A percentile compares a stretch with the other conserved stretches of the same genome.
phyloP scores from a whole-genome alignment of 23 red algal species.

The Gracilaria domingensis region DNA sequence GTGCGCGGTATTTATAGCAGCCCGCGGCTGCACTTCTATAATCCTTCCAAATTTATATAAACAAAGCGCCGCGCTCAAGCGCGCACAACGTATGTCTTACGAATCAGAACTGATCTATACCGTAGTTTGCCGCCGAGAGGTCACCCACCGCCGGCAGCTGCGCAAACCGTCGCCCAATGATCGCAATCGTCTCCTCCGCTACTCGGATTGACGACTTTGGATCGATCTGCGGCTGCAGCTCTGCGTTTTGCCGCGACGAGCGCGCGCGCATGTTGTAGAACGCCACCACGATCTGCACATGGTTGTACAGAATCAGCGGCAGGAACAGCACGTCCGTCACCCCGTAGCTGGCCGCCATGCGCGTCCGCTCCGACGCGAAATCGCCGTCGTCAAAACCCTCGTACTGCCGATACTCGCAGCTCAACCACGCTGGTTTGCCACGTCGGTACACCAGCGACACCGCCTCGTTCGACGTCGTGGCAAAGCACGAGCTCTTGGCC shows the following conservation, averaged over 20 bases:
- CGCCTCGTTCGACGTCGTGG: constrained; percentile 44
- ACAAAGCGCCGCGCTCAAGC: neutral
- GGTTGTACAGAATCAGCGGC: constrained; percentile 68
- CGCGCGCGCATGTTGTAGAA: constrained; percentile 63
- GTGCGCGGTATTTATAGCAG: neutral
- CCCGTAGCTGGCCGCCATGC: constrained; percentile 44
- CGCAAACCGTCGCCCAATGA: constrained; percentile 45
- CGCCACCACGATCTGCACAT: constrained; percentile 59
- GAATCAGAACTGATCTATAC: constrained; percentile 5
- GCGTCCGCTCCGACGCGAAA: constrained; percentile 40
- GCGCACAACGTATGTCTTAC: neutral
- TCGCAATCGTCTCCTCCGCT: constrained; percentile 55
- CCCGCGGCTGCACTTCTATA: neutral
- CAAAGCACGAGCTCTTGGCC: constrained; percentile 27
- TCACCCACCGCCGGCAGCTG: constrained; percentile 39
- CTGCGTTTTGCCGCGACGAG: constrained; percentile 22
- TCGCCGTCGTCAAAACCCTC: constrained; percentile 52
- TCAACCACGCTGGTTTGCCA: constrained; percentile 61
- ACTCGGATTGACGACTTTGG: constrained; percentile 64
- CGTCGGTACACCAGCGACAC: constrained; percentile 55
- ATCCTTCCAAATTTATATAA: neutral
- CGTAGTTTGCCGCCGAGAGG: neutral
- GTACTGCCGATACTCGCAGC: constrained; percentile 47
- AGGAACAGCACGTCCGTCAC: constrained; percentile 67
- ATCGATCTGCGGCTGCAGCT: constrained; percentile 51